Evolutionary conservation across 2,329 filamentous ascomycete genomes (phyloP).

Genomic region (Microdochium bolleyi): DNA sequence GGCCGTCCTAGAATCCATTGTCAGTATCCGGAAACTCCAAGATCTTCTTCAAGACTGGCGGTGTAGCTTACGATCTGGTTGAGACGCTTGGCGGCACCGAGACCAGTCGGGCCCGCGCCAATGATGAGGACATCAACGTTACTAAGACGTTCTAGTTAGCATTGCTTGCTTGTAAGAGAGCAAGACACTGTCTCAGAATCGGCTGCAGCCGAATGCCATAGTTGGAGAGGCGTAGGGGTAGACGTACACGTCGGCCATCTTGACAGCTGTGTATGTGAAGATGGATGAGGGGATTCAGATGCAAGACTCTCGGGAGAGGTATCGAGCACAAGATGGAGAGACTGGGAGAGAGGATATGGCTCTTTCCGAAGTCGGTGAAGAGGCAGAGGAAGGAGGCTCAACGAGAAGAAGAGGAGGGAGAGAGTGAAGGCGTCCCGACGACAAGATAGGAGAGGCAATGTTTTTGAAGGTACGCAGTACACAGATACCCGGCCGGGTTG

Average conservation of each 20-base stretch:
- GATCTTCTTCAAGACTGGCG: constrained; percentile 13
- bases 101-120: constrained; percentile 92
- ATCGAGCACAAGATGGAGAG: not conserved
- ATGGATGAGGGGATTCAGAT: not conserved
- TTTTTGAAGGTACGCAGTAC: too few species aligned
- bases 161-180: not conserved
- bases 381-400: not conserved
- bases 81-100: constrained; percentile 95
- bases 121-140: constrained; percentile 96
- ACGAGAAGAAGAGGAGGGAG: not conserved
- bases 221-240: not conserved
- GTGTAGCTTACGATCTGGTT: constrained; percentile 76
- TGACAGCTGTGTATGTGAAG: not conserved
- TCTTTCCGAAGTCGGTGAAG: not conserved
- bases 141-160: constrained; percentile 35
- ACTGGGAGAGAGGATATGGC: not conserved
- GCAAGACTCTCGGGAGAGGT: not conserved
- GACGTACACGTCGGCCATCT: constrained; percentile 4
- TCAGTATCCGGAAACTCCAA: constrained; percentile 9
- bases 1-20: constrained; percentile 56
- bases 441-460: not conserved
- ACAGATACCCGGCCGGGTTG: not conserved
- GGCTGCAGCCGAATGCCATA: not conserved
- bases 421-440: not conserved
- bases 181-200: constrained; percentile 1